Conservation (phyloP, 257 asterid species). For the Solanum virginianum region DNA sequence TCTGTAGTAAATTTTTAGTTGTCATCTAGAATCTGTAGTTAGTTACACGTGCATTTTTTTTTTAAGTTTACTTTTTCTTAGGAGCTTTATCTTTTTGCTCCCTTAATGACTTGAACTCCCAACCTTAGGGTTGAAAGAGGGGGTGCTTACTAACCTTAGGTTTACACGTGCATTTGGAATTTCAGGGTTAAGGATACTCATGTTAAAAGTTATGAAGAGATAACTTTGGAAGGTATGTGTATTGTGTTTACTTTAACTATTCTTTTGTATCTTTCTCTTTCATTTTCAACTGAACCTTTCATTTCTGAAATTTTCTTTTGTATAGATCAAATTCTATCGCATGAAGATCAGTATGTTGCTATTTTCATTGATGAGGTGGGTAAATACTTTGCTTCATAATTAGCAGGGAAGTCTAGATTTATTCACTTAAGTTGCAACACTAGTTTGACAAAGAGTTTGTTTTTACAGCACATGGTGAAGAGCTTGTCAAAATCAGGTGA, state of each 20-base stretch:
- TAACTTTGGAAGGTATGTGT: slow-evolving; percentile 56
- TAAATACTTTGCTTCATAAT: background rate
- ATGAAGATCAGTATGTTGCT: slow-evolving; percentile 41
- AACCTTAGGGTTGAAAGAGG: no score
- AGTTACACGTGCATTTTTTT: background rate
- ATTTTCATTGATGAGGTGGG: slow-evolving; percentile 43
- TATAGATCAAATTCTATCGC: slow-evolving; percentile 76
- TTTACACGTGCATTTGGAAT: background rate
- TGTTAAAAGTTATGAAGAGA: slow-evolving; percentile 44
- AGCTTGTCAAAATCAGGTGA: slow-evolving; percentile 16
- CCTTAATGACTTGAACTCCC: no score
- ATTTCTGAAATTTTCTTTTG: slow-evolving; percentile 1
- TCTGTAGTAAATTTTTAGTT: background rate
- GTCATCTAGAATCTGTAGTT: background rate
- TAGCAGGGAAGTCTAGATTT: background rate
- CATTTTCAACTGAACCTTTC: background rate
- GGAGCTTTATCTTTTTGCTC: no score
- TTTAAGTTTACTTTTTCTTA: no score
- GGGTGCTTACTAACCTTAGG: no score
- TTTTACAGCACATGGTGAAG: slow-evolving; percentile 26
- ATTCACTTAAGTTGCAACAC: background rate
- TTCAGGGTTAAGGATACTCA: slow-evolving; percentile 60
- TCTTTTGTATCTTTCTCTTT: background rate
- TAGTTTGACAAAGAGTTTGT: background rate
- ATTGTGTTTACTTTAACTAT: background rate